Conservation (phyloP, 345 rosid species). For the Salix caprea region DNA sequence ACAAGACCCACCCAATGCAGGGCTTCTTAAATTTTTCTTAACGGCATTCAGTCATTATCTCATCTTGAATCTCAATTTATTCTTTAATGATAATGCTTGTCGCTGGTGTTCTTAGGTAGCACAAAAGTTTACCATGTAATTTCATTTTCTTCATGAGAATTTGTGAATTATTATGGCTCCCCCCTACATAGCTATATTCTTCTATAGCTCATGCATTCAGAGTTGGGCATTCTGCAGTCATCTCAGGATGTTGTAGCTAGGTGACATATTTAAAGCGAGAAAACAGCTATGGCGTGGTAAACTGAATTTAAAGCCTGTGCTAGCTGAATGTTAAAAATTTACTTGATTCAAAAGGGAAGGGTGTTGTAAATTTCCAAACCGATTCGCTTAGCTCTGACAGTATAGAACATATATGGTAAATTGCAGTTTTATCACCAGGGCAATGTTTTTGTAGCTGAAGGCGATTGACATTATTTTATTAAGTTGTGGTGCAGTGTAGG, state of each 20-base stretch:
- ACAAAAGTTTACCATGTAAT: background rate
- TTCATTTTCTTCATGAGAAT: background rate
- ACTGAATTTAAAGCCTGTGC: background rate
- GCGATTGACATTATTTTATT: background rate
- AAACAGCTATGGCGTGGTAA: background rate
- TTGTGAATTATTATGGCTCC: background rate
- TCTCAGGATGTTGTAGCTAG: background rate
- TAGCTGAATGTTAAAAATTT: background rate
- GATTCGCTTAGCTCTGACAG: background rate
- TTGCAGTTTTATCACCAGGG: background rate
- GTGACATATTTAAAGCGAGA: background rate
- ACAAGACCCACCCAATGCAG: background rate
- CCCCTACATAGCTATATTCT: background rate
- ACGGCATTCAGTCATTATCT: background rate
- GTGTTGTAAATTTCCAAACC: background rate
- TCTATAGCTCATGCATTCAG: background rate
- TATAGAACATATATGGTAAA: background rate
- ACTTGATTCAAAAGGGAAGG: background rate
- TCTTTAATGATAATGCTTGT: background rate
- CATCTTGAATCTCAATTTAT: background rate
- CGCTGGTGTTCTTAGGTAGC: background rate
- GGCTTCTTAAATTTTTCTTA: background rate
- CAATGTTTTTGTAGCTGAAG: background rate
- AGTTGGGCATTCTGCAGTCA: background rate
- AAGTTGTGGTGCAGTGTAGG: background rate